Conservation (phyloP, 768 basidiomycete genomes). For the Trametes villosa region DNA sequence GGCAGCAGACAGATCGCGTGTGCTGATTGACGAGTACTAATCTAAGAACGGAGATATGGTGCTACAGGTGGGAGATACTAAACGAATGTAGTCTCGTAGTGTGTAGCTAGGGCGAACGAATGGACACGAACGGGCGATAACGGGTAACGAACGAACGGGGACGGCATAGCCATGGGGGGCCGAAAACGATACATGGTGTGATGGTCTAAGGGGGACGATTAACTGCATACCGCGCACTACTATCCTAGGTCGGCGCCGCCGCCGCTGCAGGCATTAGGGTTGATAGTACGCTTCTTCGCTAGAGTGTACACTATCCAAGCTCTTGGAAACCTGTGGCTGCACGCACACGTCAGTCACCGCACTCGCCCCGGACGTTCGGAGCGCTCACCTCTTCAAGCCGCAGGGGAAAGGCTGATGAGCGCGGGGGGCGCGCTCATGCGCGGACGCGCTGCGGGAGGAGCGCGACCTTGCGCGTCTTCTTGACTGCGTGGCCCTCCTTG, state of each 20-base stretch:
- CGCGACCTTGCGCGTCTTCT: slow-evolving; percentile 53
- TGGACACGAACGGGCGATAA: not conserved
- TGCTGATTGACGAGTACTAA: slow-evolving; percentile 1
- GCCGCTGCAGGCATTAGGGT: slow-evolving; percentile 2
- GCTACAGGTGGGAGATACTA: slow-evolving; percentile 12
- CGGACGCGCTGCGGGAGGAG: slow-evolving; percentile 46
- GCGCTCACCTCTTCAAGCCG: slow-evolving; percentile 8
- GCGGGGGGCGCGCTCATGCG: slow-evolving; percentile 2
- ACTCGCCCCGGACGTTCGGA: not conserved
- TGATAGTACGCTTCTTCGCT: slow-evolving; percentile 12
- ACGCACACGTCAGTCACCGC: not conserved
- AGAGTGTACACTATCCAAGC: slow-evolving; percentile 16
- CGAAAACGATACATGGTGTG: slow-evolving; percentile 1
- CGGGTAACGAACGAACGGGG: not conserved
- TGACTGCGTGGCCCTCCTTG: slow-evolving; percentile 55
- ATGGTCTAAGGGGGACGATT: slow-evolving; percentile 10
- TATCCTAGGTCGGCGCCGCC: slow-evolving; percentile 2
- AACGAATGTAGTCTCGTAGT: slow-evolving; percentile 5
- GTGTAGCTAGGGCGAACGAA: not conserved
- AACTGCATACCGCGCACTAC: slow-evolving; percentile 7
- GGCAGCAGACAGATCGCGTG: not conserved
- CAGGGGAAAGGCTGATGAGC: not conserved
- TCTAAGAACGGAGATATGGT: slow-evolving; percentile 1
- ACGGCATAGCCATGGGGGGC: not conserved
- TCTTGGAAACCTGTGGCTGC: not conserved